These are phyloP conservation scores for Schizophyllum amplum DNA, from an alignment of 1,284 basidiomycete species.

Conservation along the genomic window DNA sequence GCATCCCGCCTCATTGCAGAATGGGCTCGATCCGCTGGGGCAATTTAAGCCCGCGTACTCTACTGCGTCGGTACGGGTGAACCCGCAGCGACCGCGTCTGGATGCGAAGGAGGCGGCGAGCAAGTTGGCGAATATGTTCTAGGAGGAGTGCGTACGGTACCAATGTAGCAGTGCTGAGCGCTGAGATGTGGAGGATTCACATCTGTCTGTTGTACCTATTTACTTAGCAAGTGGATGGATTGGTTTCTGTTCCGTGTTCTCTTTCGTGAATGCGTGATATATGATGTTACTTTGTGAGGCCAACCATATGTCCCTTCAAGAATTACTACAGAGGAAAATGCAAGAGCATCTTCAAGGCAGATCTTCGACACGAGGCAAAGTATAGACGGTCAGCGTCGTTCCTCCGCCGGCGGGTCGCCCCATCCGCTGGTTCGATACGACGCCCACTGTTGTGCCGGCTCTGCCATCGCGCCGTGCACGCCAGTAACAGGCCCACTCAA, in stretches of 20 bases:
- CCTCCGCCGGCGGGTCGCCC: neutral
- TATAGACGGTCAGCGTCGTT: neutral
- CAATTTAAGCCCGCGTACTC: conserved; percentile 48
- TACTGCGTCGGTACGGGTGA: conserved; percentile 59
- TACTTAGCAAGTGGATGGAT: neutral
- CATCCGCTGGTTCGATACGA: no score
- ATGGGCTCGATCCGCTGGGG: conserved; percentile 54
- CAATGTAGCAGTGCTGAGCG: neutral
- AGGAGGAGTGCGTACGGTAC: neutral
- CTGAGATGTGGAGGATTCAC: neutral
- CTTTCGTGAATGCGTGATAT: no score
- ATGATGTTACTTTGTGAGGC: no score
- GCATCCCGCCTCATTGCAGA: conserved; percentile 11
- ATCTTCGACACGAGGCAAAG: no score
- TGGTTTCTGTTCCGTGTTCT: no score
- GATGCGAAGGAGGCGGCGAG: conserved; percentile 81
- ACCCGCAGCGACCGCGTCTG: conserved; percentile 57
- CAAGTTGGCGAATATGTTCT: conserved; percentile 83
- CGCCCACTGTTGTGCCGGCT: no score
- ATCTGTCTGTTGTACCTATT: neutral
- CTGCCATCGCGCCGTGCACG: no score
- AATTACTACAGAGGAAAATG: no score
- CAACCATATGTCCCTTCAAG: no score
- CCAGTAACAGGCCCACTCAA: no score
- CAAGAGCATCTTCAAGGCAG: no score